A percentile compares a stretch with the other conserved stretches of the same genome.
phyloP scores from a whole-genome alignment of 495 filamentous ascomycete species.

The Immersiella caudata region DNA sequence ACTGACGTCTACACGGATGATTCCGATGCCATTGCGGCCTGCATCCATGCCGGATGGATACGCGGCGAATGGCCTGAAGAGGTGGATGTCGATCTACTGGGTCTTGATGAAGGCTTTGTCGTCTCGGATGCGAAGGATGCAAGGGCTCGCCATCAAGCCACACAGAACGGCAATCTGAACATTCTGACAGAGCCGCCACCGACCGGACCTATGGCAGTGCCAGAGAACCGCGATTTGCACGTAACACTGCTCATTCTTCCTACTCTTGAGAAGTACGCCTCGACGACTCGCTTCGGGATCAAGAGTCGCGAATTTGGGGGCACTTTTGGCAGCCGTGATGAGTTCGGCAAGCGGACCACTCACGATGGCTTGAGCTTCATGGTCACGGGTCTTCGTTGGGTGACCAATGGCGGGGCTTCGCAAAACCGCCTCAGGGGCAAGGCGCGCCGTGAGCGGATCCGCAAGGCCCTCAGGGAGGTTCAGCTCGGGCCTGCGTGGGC shows the following conservation, averaged over 20 bases:
- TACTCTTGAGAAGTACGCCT: slow-evolving; percentile 71
- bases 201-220: slow-evolving; percentile 55
- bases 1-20: slow-evolving; percentile 95
- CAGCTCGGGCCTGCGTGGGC: slow-evolving; percentile 37
- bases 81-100: slow-evolving; percentile 66
- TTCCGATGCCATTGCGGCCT: slow-evolving; percentile 88
- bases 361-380: slow-evolving; percentile 93
- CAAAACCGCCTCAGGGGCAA: slow-evolving; percentile 56
- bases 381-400: slow-evolving; percentile 74
- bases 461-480: slow-evolving; percentile 49
- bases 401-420: slow-evolving; percentile 70
- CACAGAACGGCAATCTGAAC: slow-evolving; percentile 30
- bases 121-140: slow-evolving; percentile 30
- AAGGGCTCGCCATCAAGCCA: slow-evolving; percentile 16
- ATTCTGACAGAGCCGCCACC: slow-evolving; percentile 48
- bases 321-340: slow-evolving; percentile 35
- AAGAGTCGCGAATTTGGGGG: slow-evolving; percentile 73
- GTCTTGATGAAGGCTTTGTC: slow-evolving; percentile 54
- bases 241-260: slow-evolving; percentile 85
- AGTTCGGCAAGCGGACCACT: slow-evolving; percentile 34
- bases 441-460: slow-evolving; percentile 51
- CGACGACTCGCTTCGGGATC: slow-evolving; percentile 74
- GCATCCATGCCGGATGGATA: slow-evolving; percentile 92
- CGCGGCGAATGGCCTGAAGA: slow-evolving; percentile 83
- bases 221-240: slow-evolving; percentile 72